These are phyloP conservation scores for Epichloe baconii DNA, from an alignment of 2,329 filamentous ascomycete species.

Conservation along the genomic window DNA sequence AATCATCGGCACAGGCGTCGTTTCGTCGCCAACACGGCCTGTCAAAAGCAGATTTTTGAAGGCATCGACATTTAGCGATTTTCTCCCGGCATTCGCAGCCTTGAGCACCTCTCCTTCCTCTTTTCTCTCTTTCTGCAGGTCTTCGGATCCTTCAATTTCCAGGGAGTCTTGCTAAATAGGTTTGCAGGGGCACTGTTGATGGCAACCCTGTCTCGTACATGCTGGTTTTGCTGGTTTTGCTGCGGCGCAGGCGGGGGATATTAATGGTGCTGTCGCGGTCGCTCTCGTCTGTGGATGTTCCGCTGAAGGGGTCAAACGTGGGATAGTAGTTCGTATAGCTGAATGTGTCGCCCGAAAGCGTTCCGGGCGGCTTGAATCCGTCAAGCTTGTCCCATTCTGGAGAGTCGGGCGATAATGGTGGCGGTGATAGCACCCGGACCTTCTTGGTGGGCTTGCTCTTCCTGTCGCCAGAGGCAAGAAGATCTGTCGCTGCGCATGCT, in stretches of 20 bases:
- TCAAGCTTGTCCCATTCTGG: slow-evolving; percentile 19
- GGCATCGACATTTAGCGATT: slow-evolving; percentile 59
- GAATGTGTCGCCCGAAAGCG: slow-evolving; percentile 12
- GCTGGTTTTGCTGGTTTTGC: background rate
- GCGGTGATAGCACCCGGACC: slow-evolving; percentile 53
- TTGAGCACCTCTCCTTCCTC: slow-evolving; percentile 20
- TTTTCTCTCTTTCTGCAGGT: slow-evolving; percentile 18
- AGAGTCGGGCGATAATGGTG: slow-evolving; percentile 45
- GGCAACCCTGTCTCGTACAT: background rate
- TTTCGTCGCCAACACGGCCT: slow-evolving; percentile 37
- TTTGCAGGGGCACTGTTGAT: slow-evolving; percentile 16
- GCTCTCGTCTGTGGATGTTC: slow-evolving; percentile 16
- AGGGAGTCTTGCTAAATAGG: slow-evolving; percentile 42
- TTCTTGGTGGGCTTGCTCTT: slow-evolving; percentile 46
- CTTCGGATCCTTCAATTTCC: slow-evolving; percentile 30
- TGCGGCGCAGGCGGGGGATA: slow-evolving; percentile 5
- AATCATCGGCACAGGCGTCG: background rate
- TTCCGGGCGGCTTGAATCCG: slow-evolving; percentile 17
- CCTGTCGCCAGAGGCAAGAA: slow-evolving; percentile 12
- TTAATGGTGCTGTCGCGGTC: slow-evolving; percentile 10
- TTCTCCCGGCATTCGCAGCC: slow-evolving; percentile 22
- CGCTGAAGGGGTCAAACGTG: slow-evolving; percentile 19
- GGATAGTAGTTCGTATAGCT: slow-evolving; percentile 7
- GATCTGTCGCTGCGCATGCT: slow-evolving; percentile 9
- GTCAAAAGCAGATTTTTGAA: slow-evolving; percentile 68